Percentiles rank a stretch among this genome's conserved stretches.
phyloP scores from a whole-genome alignment of 176 grass and related monocot genomes.

The Rhipidocladum racemiflorum region DNA sequence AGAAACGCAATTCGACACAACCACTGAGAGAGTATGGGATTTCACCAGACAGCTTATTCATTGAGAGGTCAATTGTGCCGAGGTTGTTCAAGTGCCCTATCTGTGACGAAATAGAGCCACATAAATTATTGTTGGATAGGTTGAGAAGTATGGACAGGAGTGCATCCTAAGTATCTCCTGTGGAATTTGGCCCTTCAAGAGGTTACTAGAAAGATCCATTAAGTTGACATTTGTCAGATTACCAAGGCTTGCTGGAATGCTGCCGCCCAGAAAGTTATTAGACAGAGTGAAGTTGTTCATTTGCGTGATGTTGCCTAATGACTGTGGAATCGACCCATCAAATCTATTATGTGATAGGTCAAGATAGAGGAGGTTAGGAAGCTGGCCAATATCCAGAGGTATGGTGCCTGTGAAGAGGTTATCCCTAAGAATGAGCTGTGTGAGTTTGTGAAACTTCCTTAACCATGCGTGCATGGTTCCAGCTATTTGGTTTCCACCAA shows the following conservation, averaged over 20 bases:
- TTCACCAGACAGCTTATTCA: conserved; percentile 23
- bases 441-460: not conserved
- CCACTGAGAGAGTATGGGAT: not conserved
- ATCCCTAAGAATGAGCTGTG: not conserved
- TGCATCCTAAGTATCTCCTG: conserved; percentile 14
- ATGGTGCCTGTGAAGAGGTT: conserved; percentile 20
- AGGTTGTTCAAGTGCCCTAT: conserved; percentile 25
- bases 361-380: not conserved
- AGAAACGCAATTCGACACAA: not conserved
- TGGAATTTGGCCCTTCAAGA: conserved; percentile 13
- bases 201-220: conserved; percentile 20
- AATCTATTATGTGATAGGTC: conserved; percentile 2
- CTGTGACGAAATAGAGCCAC: conserved; percentile 10
- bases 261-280: not conserved
- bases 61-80: not conserved
- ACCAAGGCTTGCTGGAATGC: conserved; percentile 11
- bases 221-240: not conserved
- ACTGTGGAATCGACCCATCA: conserved; percentile 1
- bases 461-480: conserved; percentile 10
- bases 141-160: not conserved
- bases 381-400: not conserved
- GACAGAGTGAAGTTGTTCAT: not conserved
- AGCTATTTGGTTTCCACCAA: not conserved
- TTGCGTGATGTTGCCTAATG: conserved; percentile 13
- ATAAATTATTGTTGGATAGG: conserved; percentile 17